These are phyloP conservation scores for Tetrastigma voinierianum DNA, from an alignment of 164 flowering plant genomes.

Conservation along the genomic window DNA sequence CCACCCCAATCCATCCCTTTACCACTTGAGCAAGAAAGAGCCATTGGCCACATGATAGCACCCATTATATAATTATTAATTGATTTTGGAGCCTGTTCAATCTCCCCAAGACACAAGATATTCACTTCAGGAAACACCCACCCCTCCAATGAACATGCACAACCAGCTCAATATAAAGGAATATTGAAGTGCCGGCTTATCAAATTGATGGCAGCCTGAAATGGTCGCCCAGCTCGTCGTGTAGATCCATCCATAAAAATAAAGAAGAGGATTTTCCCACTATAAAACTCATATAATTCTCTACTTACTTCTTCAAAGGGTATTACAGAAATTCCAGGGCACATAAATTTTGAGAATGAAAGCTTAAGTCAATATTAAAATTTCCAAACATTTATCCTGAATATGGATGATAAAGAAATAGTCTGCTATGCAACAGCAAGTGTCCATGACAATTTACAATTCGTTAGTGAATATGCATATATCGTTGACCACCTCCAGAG, in stretches of 20 bases:
- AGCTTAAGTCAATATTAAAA: neutral
- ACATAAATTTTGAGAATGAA: neutral
- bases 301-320: neutral
- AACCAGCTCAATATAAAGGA: too few relatives aligned
- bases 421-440: conserved; percentile 11
- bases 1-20: too few relatives aligned
- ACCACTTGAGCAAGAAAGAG: too few relatives aligned
- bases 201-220: too few relatives aligned
- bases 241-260: neutral
- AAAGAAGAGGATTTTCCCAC: neutral
- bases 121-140: too few relatives aligned
- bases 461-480: neutral
- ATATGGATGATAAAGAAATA: conserved; percentile 3
- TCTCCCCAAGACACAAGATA: too few relatives aligned
- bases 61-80: too few relatives aligned
- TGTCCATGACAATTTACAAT: conserved; percentile 17
- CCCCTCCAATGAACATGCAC: too few relatives aligned
- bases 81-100: too few relatives aligned
- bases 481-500: conserved; percentile 5
- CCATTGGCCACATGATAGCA: too few relatives aligned
- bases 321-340: neutral
- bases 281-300: neutral
- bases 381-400: conserved; percentile 2
- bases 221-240: too few relatives aligned
- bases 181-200: too few relatives aligned